Base-by-base conservation (phyloP, 2,329 filamentous ascomycete genomes). In the Fusarium cicatricum region DNA sequence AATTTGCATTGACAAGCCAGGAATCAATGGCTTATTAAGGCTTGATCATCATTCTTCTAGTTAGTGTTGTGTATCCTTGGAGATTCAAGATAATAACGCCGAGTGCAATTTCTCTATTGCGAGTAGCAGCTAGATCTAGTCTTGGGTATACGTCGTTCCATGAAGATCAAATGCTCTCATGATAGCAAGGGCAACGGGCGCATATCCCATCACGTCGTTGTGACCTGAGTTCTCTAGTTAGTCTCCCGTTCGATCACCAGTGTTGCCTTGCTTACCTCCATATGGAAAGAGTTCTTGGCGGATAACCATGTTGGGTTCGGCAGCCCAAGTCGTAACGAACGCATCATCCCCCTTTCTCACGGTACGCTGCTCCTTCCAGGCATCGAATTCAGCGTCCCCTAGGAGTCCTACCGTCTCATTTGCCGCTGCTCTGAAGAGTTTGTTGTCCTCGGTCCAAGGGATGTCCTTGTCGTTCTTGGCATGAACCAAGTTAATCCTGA, bases 391-490 rank as follows among this genome's bases (percentile, higher is more conserved):
- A 5, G 68, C 71, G 3, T 76, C 71, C 26, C 74, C 73, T 9
- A 77, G 45, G 1, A 67, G 66, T 6, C 71, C 72, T 3, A 77
- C 70, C 2, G 80, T 79, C 38, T 84, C 83, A 47, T 80, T 81
- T 2, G 83, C 83, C 0, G 87, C 84, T 1, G 82, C 80, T 26
- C 77, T 77, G 70, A 90, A 91, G 2, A 91, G 74, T 62, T 78
- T 80, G 64, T 88, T 83, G 37, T 87, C 86, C 68, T 92, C 87
- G 2, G 78, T 82, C 77, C 86, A 94, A 0, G 90, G 87, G 55
- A 98, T 97, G 65, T 97, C 91, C 54, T 79, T 78, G 71, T 98
- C 94, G 68, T 97, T 85, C 48, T 83, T 82, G 14, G 92, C 90
- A 67, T 97, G 94, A 3, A 98, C 77, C 36, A 97, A 77, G 37